Percentiles rank a stretch among this genome's conserved stretches.
Evolutionary conservation across 345 rosid genomes (phyloP).

Genomic region (Mangifera indica): DNA sequence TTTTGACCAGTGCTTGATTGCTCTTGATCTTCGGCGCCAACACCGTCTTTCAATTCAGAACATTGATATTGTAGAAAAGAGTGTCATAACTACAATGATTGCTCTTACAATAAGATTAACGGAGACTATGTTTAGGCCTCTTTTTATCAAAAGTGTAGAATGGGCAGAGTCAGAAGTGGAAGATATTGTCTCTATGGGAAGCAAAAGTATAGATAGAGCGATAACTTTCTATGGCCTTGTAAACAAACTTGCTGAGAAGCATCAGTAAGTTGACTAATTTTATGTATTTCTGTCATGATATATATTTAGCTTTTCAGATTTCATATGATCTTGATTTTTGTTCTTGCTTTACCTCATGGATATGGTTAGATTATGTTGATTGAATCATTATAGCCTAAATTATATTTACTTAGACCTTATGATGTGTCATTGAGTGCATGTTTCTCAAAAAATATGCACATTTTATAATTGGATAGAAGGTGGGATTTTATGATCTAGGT

Average conservation of each 20-base stretch:
- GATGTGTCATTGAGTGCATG: neutral
- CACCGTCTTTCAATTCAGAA: slow-evolving; percentile 51
- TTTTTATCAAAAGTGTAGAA: slow-evolving; percentile 69
- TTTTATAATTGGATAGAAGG: neutral
- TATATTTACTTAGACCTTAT: slow-evolving; percentile 1
- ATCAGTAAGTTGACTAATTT: slow-evolving; percentile 51
- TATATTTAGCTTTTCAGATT: no score
- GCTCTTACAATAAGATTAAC: slow-evolving; percentile 89
- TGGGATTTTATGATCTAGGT: neutral
- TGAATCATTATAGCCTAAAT: neutral
- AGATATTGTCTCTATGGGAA: slow-evolving; percentile 37
- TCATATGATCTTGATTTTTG: neutral
- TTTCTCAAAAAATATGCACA: neutral
- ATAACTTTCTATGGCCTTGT: slow-evolving; percentile 77
- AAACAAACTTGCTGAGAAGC: slow-evolving; percentile 74
- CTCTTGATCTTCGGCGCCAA: slow-evolving; percentile 83
- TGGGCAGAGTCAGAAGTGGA: slow-evolving; percentile 77
- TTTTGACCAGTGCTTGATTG: slow-evolving; percentile 76
- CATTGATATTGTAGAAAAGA: slow-evolving; percentile 66
- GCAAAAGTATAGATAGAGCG: slow-evolving; percentile 53
- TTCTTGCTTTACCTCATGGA: neutral
- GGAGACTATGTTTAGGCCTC: slow-evolving; percentile 90
- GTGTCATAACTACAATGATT: slow-evolving; percentile 56
- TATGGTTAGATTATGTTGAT: neutral
- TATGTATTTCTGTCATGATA: neutral